These are phyloP conservation scores for Hibiscus tridactylites DNA, from an alignment of 345 rosid genomes.

Conservation along the genomic window DNA sequence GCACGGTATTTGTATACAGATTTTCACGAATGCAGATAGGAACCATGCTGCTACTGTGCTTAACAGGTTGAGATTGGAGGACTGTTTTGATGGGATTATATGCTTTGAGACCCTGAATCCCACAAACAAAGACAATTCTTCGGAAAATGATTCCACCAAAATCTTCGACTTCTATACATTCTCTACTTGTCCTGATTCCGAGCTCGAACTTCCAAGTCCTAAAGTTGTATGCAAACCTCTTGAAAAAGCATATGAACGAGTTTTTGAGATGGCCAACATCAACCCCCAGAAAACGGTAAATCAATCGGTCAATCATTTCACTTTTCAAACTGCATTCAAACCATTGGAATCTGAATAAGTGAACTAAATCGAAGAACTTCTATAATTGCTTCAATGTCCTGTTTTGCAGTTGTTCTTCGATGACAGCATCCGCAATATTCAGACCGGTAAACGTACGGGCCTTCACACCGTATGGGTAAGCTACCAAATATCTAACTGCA, in stretches of 20 bases:
- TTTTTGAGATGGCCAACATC: slow-evolving; percentile 58
- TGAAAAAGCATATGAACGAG: slow-evolving; percentile 60
- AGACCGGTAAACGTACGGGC: slow-evolving; percentile 60
- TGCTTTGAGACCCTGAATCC: slow-evolving; percentile 87
- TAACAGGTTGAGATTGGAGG: slow-evolving; percentile 74
- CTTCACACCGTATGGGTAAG: slow-evolving; percentile 84
- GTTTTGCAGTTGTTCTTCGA: slow-evolving; percentile 77
- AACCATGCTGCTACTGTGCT: slow-evolving; percentile 63
- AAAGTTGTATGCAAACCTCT: slow-evolving; percentile 82
- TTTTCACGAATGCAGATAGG: slow-evolving; percentile 82
- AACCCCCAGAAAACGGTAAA: slow-evolving; percentile 76
- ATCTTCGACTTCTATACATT: slow-evolving; percentile 38
- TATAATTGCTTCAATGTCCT: neutral
- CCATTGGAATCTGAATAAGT: neutral
- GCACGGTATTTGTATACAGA: slow-evolving; percentile 20
- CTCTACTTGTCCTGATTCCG: slow-evolving; percentile 23
- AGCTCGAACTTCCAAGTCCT: slow-evolving; percentile 38
- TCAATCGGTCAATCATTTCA: neutral
- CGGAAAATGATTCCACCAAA: slow-evolving; percentile 6
- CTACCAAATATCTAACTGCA: neutral
- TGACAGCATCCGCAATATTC: slow-evolving; percentile 73
- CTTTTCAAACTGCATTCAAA: neutral
- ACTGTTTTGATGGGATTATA: slow-evolving; percentile 75
- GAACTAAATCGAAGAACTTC: neutral
- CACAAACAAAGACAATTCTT: slow-evolving; percentile 16